These are phyloP conservation scores for Thelonectria blattea DNA, from an alignment of 2,329 filamentous ascomycete species.

Conservation along the genomic window DNA sequence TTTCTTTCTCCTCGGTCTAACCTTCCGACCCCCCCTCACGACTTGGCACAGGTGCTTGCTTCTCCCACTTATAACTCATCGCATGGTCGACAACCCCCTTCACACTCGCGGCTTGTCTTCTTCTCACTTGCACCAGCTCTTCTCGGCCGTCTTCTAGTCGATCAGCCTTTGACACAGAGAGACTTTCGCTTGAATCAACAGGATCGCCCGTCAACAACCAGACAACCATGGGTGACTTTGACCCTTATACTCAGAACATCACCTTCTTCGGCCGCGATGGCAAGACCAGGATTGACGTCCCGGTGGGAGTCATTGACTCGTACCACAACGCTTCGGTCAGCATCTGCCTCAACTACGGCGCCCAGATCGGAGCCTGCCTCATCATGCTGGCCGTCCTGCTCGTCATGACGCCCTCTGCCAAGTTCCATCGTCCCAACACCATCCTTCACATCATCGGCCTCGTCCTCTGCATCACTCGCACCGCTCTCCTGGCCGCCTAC, in stretches of 20 bases:
- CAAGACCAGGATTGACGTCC: conserved; percentile 39
- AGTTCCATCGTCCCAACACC: conserved; percentile 69
- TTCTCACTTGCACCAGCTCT: not conserved
- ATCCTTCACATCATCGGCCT: conserved; percentile 69
- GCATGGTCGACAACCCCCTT: not conserved
- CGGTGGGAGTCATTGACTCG: conserved; percentile 43
- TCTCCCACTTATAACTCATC: not conserved
- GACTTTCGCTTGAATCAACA: not conserved
- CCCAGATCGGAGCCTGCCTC: conserved; percentile 72
- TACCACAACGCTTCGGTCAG: conserved; percentile 43
- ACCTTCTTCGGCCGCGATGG: conserved; percentile 44
- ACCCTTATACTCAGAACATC: conserved; percentile 46
- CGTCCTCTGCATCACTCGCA: conserved; percentile 64
- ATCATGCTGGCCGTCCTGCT: conserved; percentile 70
- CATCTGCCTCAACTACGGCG: conserved; percentile 67
- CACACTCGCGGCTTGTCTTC: not conserved
- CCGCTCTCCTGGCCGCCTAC: conserved; percentile 61
- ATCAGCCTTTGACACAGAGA: not conserved
- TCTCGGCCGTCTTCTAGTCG: not conserved
- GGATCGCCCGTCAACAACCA: not conserved
- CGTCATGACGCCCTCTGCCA: conserved; percentile 68
- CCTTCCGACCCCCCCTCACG: not conserved
- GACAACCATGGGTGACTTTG: conserved; percentile 39
- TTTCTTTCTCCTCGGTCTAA: not conserved
- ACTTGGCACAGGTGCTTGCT: not conserved